Conservation (phyloP, 495 filamentous ascomycete species). For the Ramalina peruviana region DNA sequence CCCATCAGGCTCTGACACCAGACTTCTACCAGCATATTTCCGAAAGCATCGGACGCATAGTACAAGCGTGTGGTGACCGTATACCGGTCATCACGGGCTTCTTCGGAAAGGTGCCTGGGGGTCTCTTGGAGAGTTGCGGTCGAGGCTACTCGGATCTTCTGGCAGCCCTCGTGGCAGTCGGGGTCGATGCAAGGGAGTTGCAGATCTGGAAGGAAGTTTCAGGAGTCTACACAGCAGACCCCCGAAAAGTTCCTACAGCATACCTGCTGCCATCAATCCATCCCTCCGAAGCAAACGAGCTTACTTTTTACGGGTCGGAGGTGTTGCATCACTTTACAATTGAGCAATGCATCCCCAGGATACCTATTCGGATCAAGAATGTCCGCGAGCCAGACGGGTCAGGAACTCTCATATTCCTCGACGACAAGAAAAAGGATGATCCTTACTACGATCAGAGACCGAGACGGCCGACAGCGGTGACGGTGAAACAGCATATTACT, state of each 20-base stretch:
- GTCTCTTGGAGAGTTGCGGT: conserved; percentile 63
- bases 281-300: conserved; percentile 74
- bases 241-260: conserved; percentile 75
- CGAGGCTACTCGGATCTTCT: conserved; percentile 86
- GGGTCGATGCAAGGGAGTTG: conserved; percentile 45
- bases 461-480: conserved; percentile 80
- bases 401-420: conserved; percentile 71
- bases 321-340: conserved; percentile 84
- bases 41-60: conserved; percentile 45
- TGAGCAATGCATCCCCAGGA: conserved; percentile 91
- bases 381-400: conserved; percentile 83
- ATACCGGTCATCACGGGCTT: conserved; percentile 75
- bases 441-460: conserved; percentile 25
- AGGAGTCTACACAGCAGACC: conserved; percentile 22
- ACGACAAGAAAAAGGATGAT: conserved; percentile 6
- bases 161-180: conserved; percentile 69
- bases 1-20: conserved; percentile 49
- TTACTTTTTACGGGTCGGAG: conserved; percentile 87
- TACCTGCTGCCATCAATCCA: conserved; percentile 63
- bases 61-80: conserved; percentile 51
- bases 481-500: conserved; percentile 83
- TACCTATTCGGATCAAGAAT: conserved; percentile 95
- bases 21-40: conserved; percentile 70
- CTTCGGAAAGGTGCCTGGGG: conserved; percentile 75
- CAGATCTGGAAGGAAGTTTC: conserved; percentile 30